These are phyloP conservation scores for Schizopora paradoxa DNA, from an alignment of 1,284 basidiomycete genomes.

Conservation along the genomic window DNA sequence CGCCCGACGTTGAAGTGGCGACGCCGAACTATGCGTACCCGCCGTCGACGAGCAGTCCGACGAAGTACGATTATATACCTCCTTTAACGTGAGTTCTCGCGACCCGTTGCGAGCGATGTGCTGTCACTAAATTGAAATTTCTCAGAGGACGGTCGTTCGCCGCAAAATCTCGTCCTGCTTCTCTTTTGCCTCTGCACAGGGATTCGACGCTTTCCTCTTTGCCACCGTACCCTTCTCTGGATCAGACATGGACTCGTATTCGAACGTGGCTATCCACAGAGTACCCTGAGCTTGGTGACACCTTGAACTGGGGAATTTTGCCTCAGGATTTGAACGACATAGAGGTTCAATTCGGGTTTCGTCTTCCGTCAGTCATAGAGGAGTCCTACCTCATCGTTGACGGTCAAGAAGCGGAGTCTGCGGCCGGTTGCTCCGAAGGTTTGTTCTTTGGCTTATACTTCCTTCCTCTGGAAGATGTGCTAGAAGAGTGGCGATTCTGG, in stretches of 20 bases:
- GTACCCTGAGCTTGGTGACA: slow-evolving; percentile 88
- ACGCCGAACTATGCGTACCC: slow-evolving; percentile 63
- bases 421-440: slow-evolving; percentile 80
- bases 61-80: slow-evolving; percentile 52
- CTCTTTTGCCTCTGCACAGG: slow-evolving; percentile 63
- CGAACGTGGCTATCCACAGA: slow-evolving; percentile 70
- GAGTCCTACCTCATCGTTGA: slow-evolving; percentile 82
- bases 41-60: slow-evolving; percentile 43
- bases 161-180: slow-evolving; percentile 43
- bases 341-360: slow-evolving; percentile 77
- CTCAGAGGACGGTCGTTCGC: slow-evolving; percentile 26
- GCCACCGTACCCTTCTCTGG: slow-evolving; percentile 66
- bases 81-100: slow-evolving; percentile 44
- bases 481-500: slow-evolving; percentile 94
- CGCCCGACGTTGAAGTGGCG: slow-evolving; percentile 38
- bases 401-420: slow-evolving; percentile 84
- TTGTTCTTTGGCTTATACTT: slow-evolving; percentile 84
- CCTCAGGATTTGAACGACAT: slow-evolving; percentile 70
- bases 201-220: slow-evolving; percentile 36
- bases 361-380: slow-evolving; percentile 71
- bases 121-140: slow-evolving; percentile 5
- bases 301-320: slow-evolving; percentile 81
- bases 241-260: slow-evolving; percentile 76
- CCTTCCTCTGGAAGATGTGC: slow-evolving; percentile 82
- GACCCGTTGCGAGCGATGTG: slow-evolving; percentile 10